These are phyloP conservation scores for Carex sylvatica DNA, from an alignment of 202 grass and related monocot species.

Conservation along the genomic window DNA sequence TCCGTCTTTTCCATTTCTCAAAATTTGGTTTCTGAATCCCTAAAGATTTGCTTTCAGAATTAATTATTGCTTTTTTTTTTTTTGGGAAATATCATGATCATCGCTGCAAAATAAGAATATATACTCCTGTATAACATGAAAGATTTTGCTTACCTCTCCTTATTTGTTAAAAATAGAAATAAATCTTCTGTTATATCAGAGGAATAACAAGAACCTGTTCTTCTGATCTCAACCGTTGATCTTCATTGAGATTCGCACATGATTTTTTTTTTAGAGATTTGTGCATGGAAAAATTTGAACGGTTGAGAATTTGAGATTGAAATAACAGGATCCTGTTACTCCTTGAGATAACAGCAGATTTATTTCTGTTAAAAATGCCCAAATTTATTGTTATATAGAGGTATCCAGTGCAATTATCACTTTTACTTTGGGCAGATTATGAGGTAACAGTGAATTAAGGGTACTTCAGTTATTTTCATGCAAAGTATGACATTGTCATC, in stretches of 20 bases:
- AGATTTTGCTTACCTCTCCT: background rate
- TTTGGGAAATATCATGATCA: background rate
- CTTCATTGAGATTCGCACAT: too few relatives aligned
- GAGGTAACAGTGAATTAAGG: background rate
- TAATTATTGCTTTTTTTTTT: background rate
- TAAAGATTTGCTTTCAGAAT: background rate
- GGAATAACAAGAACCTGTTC: too few relatives aligned
- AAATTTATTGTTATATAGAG: background rate
- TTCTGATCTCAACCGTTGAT: too few relatives aligned
- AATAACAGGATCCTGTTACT: too few relatives aligned
- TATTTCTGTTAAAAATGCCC: background rate
- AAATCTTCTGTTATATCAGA: too few relatives aligned
- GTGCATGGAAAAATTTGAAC: too few relatives aligned
- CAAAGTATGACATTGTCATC: background rate
- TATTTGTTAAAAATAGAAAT: slow-evolving; percentile 7
- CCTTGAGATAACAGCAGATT: too few relatives aligned
- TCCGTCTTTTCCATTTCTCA: background rate
- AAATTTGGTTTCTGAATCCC: background rate
- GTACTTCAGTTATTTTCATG: background rate
- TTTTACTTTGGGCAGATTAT: background rate
- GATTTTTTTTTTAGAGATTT: too few relatives aligned
- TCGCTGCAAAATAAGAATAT: background rate
- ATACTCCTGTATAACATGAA: background rate
- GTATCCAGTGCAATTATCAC: background rate
- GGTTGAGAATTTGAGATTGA: too few relatives aligned